Evolutionary conservation across 495 filamentous ascomycete species (phyloP), one percentile per base, ranked within the genome.

Genomic region (Hypoxylon cercidicola): DNA sequence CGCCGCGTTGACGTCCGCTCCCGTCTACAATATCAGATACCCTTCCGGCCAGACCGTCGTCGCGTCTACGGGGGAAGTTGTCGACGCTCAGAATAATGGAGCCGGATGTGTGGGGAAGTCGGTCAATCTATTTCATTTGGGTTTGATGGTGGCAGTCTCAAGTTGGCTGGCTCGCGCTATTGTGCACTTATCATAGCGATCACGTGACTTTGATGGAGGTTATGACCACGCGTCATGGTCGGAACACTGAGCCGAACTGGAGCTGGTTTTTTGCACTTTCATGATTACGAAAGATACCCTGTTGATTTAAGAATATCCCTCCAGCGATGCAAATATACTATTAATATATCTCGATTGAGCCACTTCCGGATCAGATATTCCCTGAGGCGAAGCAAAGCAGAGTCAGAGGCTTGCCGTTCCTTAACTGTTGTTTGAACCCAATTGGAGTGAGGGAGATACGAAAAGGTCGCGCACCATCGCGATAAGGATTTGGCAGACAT

Each of bases 1-100:
- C 1, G 57, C 62, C 0, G 49, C 59, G 3, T 49, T 82, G 43
- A 78, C 71, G 0, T 61, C 48, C 2, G 56, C 68, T 0, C 79
- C 79, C 0, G 80, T 82, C n/a, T 82, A 78, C 57, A 79, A 82
- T 63, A 78, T 82, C 43, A 70, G 64, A 56, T 82, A 82, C 43
- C 76, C 74, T 10, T 77, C 73, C 0, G 80, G 80, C 7, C 67
- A 76, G 7, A 77, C 74, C 41, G 71, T 78, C 0, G 53, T 77
- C 41, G 80, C 80, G 0, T 73, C 68, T 19, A 68, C 71, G 11
- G 74, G 73, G 16, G 55, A 76, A 49, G 70, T 78, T 18, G 75
- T 76, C n/a, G 63, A 64, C 21, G 16, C 64, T 12, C 48, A 71
- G 25, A 37, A 53, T 35, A 41, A 13, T 37, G 28, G 21, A 20